Evolutionary conservation across 225 moss, liverwort and hornwort species (phyloP).

Genomic region (Ulota crispa): DNA sequence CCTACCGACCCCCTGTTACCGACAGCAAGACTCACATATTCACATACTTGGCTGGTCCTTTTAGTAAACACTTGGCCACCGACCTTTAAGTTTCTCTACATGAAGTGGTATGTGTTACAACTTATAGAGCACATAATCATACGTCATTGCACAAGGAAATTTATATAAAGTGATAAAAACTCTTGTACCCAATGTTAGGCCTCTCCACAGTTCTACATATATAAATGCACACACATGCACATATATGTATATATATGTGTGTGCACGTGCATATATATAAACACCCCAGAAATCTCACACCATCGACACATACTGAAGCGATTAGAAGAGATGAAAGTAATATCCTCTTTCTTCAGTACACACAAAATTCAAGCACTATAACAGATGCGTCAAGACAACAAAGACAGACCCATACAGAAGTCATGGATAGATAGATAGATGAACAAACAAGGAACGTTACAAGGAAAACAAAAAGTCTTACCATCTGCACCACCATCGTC

Average conservation of each 20-base stretch:
- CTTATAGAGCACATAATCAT: too few species aligned
- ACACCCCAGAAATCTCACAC: not conserved
- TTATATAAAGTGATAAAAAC: not conserved
- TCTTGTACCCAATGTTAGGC: not conserved
- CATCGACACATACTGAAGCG: not conserved
- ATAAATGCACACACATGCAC: not conserved
- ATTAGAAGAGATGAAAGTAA: too few species aligned
- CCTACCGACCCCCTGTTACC: not conserved
- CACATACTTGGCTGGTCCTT: not conserved
- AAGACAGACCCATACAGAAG: not conserved
- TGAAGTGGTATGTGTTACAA: too few species aligned
- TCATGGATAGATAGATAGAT: not conserved
- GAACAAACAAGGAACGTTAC: not conserved
- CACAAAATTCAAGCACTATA: not conserved
- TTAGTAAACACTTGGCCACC: not conserved
- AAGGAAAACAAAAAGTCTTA: constrained; percentile 3
- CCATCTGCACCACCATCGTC: constrained; percentile 26
- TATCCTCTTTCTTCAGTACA: not conserved
- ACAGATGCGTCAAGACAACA: not conserved
- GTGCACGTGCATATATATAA: too few species aligned
- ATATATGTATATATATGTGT: too few species aligned
- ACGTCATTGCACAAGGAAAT: not conserved
- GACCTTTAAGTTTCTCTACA: not conserved
- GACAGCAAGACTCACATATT: not conserved
- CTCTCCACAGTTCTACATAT: not conserved